phyloP scores from a whole-genome alignment of 2,329 filamentous ascomycete genomes.

The Cordyceps militaris region DNA sequence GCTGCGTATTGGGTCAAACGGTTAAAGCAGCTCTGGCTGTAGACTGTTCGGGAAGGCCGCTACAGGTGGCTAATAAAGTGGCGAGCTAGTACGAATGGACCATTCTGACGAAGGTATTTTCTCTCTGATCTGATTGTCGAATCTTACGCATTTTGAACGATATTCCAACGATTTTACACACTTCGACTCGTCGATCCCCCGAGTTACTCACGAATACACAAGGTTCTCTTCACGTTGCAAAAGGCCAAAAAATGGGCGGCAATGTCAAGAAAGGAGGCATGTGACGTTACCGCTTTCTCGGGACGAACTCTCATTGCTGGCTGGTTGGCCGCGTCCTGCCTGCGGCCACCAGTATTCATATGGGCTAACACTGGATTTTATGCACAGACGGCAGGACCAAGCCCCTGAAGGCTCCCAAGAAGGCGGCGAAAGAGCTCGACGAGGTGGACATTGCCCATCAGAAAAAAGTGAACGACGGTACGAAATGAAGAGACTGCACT shows the following conservation, averaged over 20 bases:
- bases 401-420: constrained; percentile 80
- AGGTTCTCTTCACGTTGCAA: constrained; percentile 13
- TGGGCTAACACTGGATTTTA: background rate
- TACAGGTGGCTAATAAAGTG: background rate
- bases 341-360: background rate
- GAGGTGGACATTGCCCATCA: background rate
- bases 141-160: background rate
- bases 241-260: constrained; percentile 51
- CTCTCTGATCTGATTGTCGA: background rate
- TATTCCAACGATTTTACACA: background rate
- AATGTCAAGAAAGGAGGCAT: constrained; percentile 55
- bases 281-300: constrained; percentile 15
- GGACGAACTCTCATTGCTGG: background rate
- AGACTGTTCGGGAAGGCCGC: constrained; percentile 5
- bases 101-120: background rate
- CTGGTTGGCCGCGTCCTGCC: background rate
- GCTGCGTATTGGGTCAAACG: background rate
- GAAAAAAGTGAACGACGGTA: background rate
- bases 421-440: background rate
- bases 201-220: background rate
- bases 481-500: background rate
- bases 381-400: constrained; percentile 71
- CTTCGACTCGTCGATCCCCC: background rate
- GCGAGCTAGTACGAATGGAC: background rate
- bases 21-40: background rate